phyloP scores from a whole-genome alignment of 257 asterid genomes.

The Nicotiana obtusifolia region DNA sequence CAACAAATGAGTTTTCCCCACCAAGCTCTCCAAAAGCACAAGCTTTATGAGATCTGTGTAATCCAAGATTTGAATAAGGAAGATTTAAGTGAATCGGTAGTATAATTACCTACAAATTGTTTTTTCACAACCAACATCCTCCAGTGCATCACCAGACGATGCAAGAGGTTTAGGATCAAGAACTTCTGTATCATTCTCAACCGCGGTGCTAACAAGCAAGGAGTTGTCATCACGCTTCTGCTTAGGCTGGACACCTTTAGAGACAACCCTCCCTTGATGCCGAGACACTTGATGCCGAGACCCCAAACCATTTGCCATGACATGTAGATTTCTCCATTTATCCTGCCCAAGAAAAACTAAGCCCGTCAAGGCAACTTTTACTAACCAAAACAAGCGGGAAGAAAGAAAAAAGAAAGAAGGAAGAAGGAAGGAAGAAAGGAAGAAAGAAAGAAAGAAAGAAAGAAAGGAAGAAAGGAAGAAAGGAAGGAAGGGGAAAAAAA shows the following conservation, averaged over 20 bases:
- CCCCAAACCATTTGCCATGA: slow-evolving; percentile 75
- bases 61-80: slow-evolving; percentile 1
- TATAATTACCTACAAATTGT: slow-evolving; percentile 49
- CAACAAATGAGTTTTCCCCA: background rate
- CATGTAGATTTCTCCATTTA: slow-evolving; percentile 93
- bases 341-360: slow-evolving; percentile 42
- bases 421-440: too few species aligned
- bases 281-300: slow-evolving; percentile 86
- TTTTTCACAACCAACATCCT: slow-evolving; percentile 28
- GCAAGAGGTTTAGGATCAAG: slow-evolving; percentile 31
- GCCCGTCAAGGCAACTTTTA: slow-evolving; percentile 5
- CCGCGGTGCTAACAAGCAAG: slow-evolving; percentile 12
- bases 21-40: background rate
- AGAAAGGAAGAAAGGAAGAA: background rate
- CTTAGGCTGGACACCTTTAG: slow-evolving; percentile 33
- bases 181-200: slow-evolving; percentile 36
- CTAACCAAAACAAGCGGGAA: background rate
- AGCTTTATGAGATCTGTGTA: background rate
- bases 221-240: slow-evolving; percentile 47
- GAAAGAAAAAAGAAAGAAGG: background rate
- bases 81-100: background rate
- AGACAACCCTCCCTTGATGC: slow-evolving; percentile 49
- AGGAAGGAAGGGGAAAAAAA: too few species aligned
- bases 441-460: too few species aligned
- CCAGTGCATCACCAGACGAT: slow-evolving; percentile 29